phyloP scores from a whole-genome alignment of 2,329 filamentous ascomycete genomes.

The Ilyonectria destructans region DNA sequence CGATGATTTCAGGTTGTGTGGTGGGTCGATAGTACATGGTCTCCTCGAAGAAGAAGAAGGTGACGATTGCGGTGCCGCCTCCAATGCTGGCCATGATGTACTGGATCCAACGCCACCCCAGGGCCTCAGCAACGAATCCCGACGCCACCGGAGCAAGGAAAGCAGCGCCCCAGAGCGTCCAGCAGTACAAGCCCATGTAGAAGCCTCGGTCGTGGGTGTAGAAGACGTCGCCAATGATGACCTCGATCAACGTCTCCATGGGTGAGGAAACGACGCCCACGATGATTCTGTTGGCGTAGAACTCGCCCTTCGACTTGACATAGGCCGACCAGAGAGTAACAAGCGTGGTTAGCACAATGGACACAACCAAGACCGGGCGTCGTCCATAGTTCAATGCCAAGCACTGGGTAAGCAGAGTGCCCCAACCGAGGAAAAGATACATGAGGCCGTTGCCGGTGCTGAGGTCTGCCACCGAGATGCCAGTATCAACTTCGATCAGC shows the following conservation, averaged over 20 bases:
- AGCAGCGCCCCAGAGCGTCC: constrained; percentile 46
- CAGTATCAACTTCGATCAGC: constrained; percentile 44
- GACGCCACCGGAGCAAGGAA: constrained; percentile 46
- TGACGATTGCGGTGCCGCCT: constrained; percentile 26
- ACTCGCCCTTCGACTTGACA: constrained; percentile 41
- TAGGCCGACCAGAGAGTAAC: constrained; percentile 45
- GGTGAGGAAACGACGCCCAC: constrained; percentile 44
- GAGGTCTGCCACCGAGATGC: constrained; percentile 47
- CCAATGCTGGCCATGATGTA: constrained; percentile 43
- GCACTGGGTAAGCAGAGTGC: constrained; percentile 45
- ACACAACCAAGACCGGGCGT: constrained; percentile 37
- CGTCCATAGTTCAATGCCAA: constrained; percentile 41
- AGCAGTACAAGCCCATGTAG: constrained; percentile 47
- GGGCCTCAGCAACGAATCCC: constrained; percentile 40
- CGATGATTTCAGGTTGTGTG: constrained; percentile 7
- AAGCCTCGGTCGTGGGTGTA: constrained; percentile 46
- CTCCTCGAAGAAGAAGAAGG: constrained; percentile 47
- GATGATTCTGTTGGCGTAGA: constrained; percentile 45
- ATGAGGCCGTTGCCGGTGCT: constrained; percentile 45
- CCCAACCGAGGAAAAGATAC: constrained; percentile 45
- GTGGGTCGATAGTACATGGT: constrained; percentile 43
- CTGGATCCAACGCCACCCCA: constrained; percentile 49
- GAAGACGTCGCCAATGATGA: constrained; percentile 44
- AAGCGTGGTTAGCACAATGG: constrained; percentile 35
- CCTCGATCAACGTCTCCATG: constrained; percentile 45